These are phyloP conservation scores for Candida cerambycidarum DNA, from an alignment of 805 yeast species.

Conservation along the genomic window DNA sequence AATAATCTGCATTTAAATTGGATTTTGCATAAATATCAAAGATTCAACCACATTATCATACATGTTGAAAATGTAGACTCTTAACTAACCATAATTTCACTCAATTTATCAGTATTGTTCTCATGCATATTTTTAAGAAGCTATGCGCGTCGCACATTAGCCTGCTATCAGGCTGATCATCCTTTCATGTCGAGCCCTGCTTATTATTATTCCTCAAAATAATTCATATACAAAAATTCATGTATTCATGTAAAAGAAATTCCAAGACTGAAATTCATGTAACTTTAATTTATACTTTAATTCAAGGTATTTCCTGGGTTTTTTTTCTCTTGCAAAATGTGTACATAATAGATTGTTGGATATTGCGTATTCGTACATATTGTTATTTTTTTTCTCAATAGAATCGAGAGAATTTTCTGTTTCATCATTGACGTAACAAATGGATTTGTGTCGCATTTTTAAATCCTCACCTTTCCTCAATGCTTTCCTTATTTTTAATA, in stretches of 20 bases:
- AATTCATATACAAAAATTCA: not conserved
- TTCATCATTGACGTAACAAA: constrained; percentile 3
- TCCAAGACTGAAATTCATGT: no score
- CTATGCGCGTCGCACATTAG: not conserved
- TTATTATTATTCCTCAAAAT: not conserved
- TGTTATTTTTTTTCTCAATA: not conserved
- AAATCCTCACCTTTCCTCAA: no score
- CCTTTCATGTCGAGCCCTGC: not conserved
- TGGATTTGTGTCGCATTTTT: not conserved
- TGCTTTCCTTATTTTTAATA: not conserved
- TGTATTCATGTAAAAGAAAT: not conserved
- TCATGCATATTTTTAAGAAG: not conserved
- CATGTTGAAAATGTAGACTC: no score
- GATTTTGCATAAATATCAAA: no score
- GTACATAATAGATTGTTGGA: no score
- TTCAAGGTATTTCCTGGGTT: no score
- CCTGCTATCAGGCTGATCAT: not conserved
- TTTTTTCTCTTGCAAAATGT: no score
- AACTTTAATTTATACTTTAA: no score
- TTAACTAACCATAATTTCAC: not conserved
- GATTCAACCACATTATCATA: no score
- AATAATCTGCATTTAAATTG: no score
- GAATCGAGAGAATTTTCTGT: not conserved
- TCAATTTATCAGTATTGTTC: not conserved
- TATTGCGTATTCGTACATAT: no score